Evolutionary conservation across 2,329 filamentous ascomycete genomes (phyloP), one percentile per base, ranked within the genome.

Genomic region (Colletotrichum tamarilloi): DNA sequence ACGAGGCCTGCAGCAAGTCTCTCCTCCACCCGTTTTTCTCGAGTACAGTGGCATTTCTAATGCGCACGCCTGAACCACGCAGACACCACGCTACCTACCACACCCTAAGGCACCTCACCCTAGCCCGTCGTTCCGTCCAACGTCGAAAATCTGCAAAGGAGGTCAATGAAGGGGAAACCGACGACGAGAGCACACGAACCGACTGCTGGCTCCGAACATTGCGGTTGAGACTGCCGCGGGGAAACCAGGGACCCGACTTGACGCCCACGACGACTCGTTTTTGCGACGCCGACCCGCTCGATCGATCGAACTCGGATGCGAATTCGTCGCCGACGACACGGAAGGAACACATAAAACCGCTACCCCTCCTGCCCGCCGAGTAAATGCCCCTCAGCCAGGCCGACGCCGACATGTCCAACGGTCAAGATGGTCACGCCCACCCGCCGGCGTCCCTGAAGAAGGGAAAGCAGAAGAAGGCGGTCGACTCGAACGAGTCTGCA

Each of bases 401-500:
- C 76, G 85, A 87, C 74, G 76, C 84, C 78, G 83, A 81, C 77
- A 79, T 83, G 76, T 78, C 82, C 73, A 85, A 86, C 79, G 82
- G 82, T 75, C 81, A 85, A 76, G 82, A 84, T 77, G 80, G 79
- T 58, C 83, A 84, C 77, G 73, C 75, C 60, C 81, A 84, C 67
- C 77, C 80, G 68, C 78, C 79, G 30, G 76, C 85, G 62, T 84
- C 90, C 69, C 85, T 86, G 69, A 97, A 95, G 86, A 97, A 97
- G 84, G 90, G 88, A 68, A 97, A 97, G 85, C 91, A 89, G 77
- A 97, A 97, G 86, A 97, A 97, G 85, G 87, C 90, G 60, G 86
- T 94, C 76, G 95, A 98, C 81, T 93, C 94, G 24, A 94, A 91
- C 78, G 97, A 98, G 84, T 95, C 95, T 59, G 95, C 95, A 74